Conservation (phyloP, 2,329 filamentous ascomycete species). For the Phoma sp. region DNA sequence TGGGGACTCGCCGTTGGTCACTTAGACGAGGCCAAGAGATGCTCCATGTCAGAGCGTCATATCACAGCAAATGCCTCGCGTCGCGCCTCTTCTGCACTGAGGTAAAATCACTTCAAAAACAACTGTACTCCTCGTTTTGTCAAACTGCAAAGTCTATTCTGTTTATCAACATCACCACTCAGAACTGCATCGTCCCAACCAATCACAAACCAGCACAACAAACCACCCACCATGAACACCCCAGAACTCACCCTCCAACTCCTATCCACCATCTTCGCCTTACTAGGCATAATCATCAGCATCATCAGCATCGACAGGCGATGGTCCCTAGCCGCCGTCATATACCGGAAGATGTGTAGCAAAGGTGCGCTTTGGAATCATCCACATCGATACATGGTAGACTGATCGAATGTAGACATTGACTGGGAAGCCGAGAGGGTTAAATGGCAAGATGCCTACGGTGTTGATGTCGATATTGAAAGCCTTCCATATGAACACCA, state of each 20-base stretch:
- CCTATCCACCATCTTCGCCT: not conserved
- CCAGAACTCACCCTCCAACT: not conserved
- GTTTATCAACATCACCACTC: too few species aligned
- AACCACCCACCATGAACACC: not conserved
- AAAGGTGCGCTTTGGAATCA: not conserved
- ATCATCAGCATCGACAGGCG: not conserved
- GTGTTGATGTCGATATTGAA: not conserved
- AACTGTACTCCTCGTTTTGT: too few species aligned
- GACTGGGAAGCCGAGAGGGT: not conserved
- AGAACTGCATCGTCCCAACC: too few species aligned
- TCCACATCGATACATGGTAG: not conserved
- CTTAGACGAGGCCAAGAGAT: conserved; percentile 27
- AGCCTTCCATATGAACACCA: too few species aligned
- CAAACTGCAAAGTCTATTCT: too few species aligned
- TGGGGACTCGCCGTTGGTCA: conserved; percentile 15
- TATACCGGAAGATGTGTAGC: not conserved
- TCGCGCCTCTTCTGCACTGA: too few species aligned
- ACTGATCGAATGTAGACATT: not conserved
- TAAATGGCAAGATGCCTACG: not conserved
- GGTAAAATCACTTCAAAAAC: too few species aligned
- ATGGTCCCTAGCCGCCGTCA: not conserved
- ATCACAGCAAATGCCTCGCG: conserved; percentile 12
- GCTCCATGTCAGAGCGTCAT: conserved; percentile 26
- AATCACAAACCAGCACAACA: not conserved
- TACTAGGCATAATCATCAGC: not conserved